Conservation (phyloP, 257 asterid genomes). For the Osmanthus fragrans region DNA sequence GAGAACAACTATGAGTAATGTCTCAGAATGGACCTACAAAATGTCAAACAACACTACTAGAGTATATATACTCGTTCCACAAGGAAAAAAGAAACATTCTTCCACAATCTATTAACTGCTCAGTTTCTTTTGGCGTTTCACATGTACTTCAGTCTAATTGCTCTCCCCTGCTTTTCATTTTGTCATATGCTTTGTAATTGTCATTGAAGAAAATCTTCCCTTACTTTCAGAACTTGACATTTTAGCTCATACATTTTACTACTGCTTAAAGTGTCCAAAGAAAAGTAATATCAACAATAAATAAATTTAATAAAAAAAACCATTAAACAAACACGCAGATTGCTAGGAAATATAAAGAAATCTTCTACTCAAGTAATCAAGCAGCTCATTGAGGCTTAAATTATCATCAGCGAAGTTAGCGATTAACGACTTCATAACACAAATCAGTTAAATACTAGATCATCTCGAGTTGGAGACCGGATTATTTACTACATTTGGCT, state of each 20-base stretch:
- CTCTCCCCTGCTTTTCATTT: background rate
- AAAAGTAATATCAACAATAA: background rate
- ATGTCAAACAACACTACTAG: background rate
- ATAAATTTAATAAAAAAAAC: background rate
- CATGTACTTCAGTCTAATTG: background rate
- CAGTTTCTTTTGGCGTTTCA: background rate
- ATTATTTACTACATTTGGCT: background rate
- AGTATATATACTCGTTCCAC: background rate
- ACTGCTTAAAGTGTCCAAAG: background rate
- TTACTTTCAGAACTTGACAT: background rate
- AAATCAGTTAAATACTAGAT: background rate
- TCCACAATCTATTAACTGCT: background rate
- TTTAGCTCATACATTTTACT: background rate
- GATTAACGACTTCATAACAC: background rate
- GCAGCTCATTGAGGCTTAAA: background rate
- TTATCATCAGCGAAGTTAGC: background rate
- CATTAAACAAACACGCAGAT: background rate
- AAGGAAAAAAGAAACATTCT: background rate
- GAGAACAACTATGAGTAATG: slow-evolving; percentile 2
- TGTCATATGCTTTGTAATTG: background rate
- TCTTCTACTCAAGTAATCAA: background rate
- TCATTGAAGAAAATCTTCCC: background rate
- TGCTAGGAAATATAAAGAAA: slow-evolving; percentile 6
- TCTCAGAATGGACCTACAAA: background rate
- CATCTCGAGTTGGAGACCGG: background rate